Base-by-base conservation (phyloP, 1,139 yeast species). In the Pichia inconspicua region DNA sequence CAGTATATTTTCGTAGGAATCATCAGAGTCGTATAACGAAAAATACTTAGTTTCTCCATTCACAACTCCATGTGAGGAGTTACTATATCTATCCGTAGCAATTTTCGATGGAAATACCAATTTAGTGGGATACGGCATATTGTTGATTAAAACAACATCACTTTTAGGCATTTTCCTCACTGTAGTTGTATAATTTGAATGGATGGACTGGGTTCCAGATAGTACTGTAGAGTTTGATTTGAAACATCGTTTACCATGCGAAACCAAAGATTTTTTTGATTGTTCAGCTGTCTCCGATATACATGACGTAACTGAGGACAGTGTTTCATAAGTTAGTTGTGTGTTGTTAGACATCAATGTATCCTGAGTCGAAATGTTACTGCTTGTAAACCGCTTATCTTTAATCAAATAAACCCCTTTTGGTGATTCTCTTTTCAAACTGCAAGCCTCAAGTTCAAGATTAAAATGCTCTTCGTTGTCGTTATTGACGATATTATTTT, bases 101-200 rank as follows among this genome's bases (percentile, higher is more conserved):
- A 61, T 59, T 47, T 60, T 61, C 22, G 54, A 50, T 0, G 65
- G 65, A 31, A 61, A 60, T 1, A 51, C 52, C 12, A 61, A 50
- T 35, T 56, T 56, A 8, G 53, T 42, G 8, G 65, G 65, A 47
- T 54, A 61, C 4, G 65, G 65, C 14, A 60, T 42, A 5, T 57
- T 58, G 40, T 61, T 51, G 15, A 60, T 48, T 38, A 60, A 46
- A 10, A 60, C 49, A 39, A 55, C 56, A 19, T 53, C 53, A 17
- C 53, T 51, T 25, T 51, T 51, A 22, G 46, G 41, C 7, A 48
- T 41, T 9, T 34, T 43, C 22, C 36, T 45, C n/a, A 48, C 35
- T 8, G 53, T 22, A 7, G 47, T 45, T 43, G 53, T 41, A 40
- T 46, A 11, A 30, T 38, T 42, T 10, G 47, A 25, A 5, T 46